These are phyloP conservation scores for Thalassia testudinum DNA, from an alignment of 116 monocot species.

Conservation along the genomic window DNA sequence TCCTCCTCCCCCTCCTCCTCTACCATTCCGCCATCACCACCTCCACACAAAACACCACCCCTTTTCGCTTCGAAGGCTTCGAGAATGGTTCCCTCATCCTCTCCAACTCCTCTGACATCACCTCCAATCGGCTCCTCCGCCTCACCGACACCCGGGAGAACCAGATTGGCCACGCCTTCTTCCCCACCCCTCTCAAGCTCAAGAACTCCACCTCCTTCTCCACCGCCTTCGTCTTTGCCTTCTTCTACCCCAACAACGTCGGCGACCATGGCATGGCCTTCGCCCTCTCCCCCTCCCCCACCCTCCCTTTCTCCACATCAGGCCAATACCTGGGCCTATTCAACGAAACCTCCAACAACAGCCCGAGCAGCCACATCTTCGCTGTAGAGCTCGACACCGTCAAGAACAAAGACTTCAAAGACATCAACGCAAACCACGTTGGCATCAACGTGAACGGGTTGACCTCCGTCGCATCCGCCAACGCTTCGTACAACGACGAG, in stretches of 20 bases:
- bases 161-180: constrained; percentile 28
- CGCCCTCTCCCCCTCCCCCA: constrained; percentile 22
- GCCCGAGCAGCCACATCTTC: constrained; percentile 48
- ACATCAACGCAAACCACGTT: constrained; percentile 82
- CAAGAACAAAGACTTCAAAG: constrained; percentile 54
- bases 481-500: constrained; percentile 28
- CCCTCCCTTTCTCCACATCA: constrained; percentile 13
- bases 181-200: constrained; percentile 16
- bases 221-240: constrained; percentile 51
- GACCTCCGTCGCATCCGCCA: constrained; percentile 22
- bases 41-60: not conserved
- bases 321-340: constrained; percentile 69
- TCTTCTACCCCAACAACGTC: constrained; percentile 43
- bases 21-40: not conserved
- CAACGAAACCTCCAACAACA: constrained; percentile 38
- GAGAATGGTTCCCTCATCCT: constrained; percentile 9
- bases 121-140: constrained; percentile 20
- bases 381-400: constrained; percentile 78
- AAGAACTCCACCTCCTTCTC: constrained; percentile 59
- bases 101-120: constrained; percentile 13
- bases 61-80: constrained; percentile 34
- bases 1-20: not conserved
- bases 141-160: constrained; percentile 23
- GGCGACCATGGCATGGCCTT: constrained; percentile 71
- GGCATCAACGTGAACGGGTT: constrained; percentile 56